Evolutionary conservation across 768 basidiomycete species (phyloP), one percentile per base, ranked within the genome.

Genomic region (Pleurotus cornucopiae): DNA sequence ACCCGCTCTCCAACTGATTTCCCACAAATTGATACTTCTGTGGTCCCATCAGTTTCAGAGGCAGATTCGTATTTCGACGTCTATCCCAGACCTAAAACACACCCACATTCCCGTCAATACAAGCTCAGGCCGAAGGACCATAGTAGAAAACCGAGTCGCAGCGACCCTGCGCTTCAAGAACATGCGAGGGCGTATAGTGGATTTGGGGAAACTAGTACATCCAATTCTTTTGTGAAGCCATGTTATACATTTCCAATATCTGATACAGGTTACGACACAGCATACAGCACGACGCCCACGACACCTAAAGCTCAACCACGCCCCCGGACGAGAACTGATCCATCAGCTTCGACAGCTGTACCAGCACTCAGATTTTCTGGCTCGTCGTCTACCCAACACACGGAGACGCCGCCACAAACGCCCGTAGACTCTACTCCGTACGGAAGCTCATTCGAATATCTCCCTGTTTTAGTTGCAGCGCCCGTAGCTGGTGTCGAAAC

Each of bases 401-500:
- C 81, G 4, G 89, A 86, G 62, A 86, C 86, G 1, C 82, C 86
- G 45, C 89, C 88, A 26, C 82, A 81, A 59, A 91, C 89, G 0
- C 89, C 88, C 2, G 69, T 76, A 23, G 84, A 86, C 64, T 69
- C 68, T 56, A 63, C 67, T 34, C 63, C 66, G 18, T 72, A 73
- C 21, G 68, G 57, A 40, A 74, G 76, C 45, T 79, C 73, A 14
- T 70, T 80, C 46, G 76, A 80, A 49, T 68, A 79, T 48, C 82
- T 85, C 61, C 76, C 85, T 13, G 85, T 86, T 21, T 67, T 89
- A 23, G 90, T 93, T 16, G 81, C 89, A 44, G 89, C 90, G 16
- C 89, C 89, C 3, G 71, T 88, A 5, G 69, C 89, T 4, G 90
- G 89, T 2, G 89, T 94, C 6, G 91, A 92, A 71, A 84, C 84